Evolutionary conservation across 164 flowering plant genomes (phyloP), one percentile per base, ranked within the genome.

Genomic region (Sedum album): DNA sequence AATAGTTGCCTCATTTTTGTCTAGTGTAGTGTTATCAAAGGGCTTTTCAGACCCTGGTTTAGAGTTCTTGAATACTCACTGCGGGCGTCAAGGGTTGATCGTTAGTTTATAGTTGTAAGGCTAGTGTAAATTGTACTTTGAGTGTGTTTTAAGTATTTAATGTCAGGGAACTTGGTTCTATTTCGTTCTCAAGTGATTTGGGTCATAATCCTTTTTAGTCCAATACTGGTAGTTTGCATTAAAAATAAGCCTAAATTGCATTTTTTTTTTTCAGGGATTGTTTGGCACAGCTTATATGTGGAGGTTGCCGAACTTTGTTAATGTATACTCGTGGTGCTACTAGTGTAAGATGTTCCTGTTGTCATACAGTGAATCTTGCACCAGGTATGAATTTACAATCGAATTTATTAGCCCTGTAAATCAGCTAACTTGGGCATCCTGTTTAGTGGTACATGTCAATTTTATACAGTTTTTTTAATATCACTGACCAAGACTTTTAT

Each of bases 281-380:
- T 7, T 7, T 41, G 88, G 89, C 86, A 82, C 20, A 91, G 72
- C 82, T 94, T 51, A 78, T 90, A 66, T 94, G 99, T 80, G 92
- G 95, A 70, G 86, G 96, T 57, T 94, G 99, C 72, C 82, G 93
- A 61, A 94, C 93, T 51, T 76, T 88, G 73, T 79, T 94, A 5
- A 88, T 90, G 99, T 87, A 94, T 68, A 68, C 97, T 5, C 89
- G 92, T 48, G 97, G 96, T 42, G 99, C 99, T 65, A 75, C 88
- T 18, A 94, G 96, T 81, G 96, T 94, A n/a, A 85, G 99, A 81
- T 94, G 99, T 81, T 86, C 95, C 31, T 94, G 99, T 78, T 94
- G 97, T 73, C 87, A 90, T 65, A 94, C 88, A 9, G 85, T 88
- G 65, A 91, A 87, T 67, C 83, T 82, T 79, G 89, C 84, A 38